Base-by-base conservation (phyloP, 2,329 filamentous ascomycete genomes). In the Pyrenochaeta sp. region DNA sequence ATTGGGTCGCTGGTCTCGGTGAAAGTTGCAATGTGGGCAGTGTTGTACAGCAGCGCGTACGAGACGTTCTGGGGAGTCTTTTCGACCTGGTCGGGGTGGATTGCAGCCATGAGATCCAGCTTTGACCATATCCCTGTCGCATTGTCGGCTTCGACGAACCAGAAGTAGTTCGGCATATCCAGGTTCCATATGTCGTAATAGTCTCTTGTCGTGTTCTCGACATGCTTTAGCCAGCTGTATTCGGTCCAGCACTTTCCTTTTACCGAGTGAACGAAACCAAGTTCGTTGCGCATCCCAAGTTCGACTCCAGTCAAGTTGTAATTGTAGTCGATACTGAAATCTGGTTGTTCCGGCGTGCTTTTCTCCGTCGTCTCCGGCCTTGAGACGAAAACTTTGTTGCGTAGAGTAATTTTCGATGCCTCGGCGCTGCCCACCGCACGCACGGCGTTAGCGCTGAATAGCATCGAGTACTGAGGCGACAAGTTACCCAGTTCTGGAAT, bases 1-100 rank as follows among this genome's bases (percentile, higher is more conserved):
- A 36, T 36, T 11, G 34, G 13, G 27, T 36, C 34, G 13, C 14
- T 24, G 17, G 14, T 36, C n/a, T 36, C 34, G 26, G 34, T 26
- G 14, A 36, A 36, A 17, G 34, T 18, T 17, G 22, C 22, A n/a
- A 36, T 6, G 13, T 36, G 34, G 11, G 21, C 34, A 22, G 14
- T 27, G 9, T 24, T 13, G 22, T 36, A 36, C 4, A 36, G n/a
- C 13, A 36, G 21, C 3, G 22, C 34, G 17, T 18, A 36, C 6
- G 34, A 26, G 7, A 26, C 15, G 15, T 36, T 36, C 10, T 3
- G 7, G 6, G 34, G 34, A 8, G 15, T 31, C n/a, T 31, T 14
- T 9, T 31, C 29, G 15, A 31, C 15, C 10, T 31, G 29, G n/a
- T 31, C 29, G 13, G 29, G 29, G 15, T 15, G 15, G 8, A 31